Conservation (phyloP, 2,329 filamentous ascomycete genomes). For the Leptosphaerulina australis region DNA sequence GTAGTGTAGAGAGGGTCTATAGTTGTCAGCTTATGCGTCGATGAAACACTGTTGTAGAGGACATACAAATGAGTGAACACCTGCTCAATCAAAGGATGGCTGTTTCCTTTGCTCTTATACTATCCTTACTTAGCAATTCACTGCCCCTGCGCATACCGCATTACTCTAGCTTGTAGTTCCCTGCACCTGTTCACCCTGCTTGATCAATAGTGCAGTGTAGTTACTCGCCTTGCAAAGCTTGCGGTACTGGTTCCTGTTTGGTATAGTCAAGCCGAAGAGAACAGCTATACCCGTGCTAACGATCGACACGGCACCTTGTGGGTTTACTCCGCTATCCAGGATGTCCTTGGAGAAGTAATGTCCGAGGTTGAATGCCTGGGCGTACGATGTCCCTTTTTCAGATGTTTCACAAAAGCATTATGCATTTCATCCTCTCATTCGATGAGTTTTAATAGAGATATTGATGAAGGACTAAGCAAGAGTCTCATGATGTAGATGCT, state of each 20-base stretch:
- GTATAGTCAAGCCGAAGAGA: constrained; percentile 6
- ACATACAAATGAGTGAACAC: constrained; percentile 17
- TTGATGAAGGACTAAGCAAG: constrained; percentile 8
- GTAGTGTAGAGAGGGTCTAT: constrained; percentile 14
- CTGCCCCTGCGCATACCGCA: constrained; percentile 7
- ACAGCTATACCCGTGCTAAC: constrained; percentile 15
- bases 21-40: constrained; percentile 11
- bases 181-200: constrained; percentile 2
- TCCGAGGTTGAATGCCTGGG: constrained; percentile 7
- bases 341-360: constrained; percentile 13
- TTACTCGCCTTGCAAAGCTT: constrained; percentile 9
- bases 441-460: not conserved
- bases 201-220: constrained; percentile 3
- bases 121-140: constrained; percentile 3
- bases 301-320: constrained; percentile 9
- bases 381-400: not conserved
- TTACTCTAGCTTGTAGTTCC: constrained; percentile 4
- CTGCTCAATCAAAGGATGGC: constrained; percentile 6
- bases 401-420: not conserved
- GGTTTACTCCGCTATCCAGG: constrained; percentile 1
- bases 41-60: not conserved
- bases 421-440: not conserved
- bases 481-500: constrained; percentile 4
- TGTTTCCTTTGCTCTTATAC: constrained; percentile 13
- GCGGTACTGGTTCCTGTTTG: constrained; percentile 13